Evolutionary conservation across 176 grass and related monocot species (phyloP), one percentile per base, ranked within the genome.

Genomic region (Melocanna baccifera): DNA sequence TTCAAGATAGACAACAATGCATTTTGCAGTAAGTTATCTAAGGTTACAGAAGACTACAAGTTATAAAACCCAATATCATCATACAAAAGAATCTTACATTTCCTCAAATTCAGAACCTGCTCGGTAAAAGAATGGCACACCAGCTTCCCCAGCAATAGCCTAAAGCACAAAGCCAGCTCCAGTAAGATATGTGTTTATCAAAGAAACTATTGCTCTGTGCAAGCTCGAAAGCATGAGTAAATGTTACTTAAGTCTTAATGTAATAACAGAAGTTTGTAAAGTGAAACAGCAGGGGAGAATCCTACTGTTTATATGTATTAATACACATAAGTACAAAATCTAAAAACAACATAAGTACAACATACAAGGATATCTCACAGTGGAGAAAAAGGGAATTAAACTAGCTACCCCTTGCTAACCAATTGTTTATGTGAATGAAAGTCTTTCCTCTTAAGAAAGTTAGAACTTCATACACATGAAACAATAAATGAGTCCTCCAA

Each of bases 51-150:
- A 86, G 8, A 83, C 57, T 5, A 73, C 46, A 68, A 79, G 72
- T 50, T 50, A 69, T 6, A 73, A 71, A 81, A 73, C 6, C 9
- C 51, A 73, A 47, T 70, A 75, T 78, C 34, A 74, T 46, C 28
- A 42, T n/a, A 73, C 4, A 83, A 68, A 68, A 67, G 53, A 67
- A 67, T 62, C 97, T 96, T 99, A 99, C 97, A 99, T 99, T 91
- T 99, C 97, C 86, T 99, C 97, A 73, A 99, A 99, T 91, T 99
- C 97, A 42, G 97, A 99, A 88, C 97, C 97, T 86, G 97, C 97
- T 86, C 91, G 88, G 53, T 99, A 99, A 91, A 99, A 99, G 86
- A 99, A 99, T 53, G 97, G 97, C 62, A 99, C 97, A 32, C 89
- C 97, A 71, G 97, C 93, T 94, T 99, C 97, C 86, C 97, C 97